A percentile compares a stretch with the other conserved stretches of the same genome.
These are phyloP conservation scores for Achaetomium macrosporum DNA, from an alignment of 2,329 filamentous ascomycete genomes.

Conservation along the genomic window DNA sequence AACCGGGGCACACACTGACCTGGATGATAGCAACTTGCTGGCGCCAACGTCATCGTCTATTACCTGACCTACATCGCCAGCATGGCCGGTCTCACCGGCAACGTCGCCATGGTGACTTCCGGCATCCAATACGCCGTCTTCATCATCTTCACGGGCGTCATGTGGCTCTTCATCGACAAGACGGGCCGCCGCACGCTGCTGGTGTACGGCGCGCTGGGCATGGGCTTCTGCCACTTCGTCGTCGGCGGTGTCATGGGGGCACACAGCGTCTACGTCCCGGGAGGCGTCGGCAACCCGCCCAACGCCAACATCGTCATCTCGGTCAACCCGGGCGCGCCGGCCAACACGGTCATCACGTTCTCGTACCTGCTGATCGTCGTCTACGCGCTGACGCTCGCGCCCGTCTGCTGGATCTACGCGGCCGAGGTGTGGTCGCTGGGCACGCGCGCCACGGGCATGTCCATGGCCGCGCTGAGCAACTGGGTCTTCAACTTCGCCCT, in stretches of 20 bases:
- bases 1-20: too few species aligned
- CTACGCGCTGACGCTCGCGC: conserved; percentile 58
- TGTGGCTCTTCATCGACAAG: conserved; percentile 39
- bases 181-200: conserved; percentile 27
- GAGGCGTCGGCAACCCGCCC: conserved; percentile 28
- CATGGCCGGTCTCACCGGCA: conserved; percentile 50
- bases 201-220: conserved; percentile 22
- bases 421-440: conserved; percentile 59
- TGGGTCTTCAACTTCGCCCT: conserved; percentile 52
- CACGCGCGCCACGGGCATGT: conserved; percentile 55
- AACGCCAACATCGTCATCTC: conserved; percentile 46
- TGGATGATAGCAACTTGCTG: conserved; percentile 47
- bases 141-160: conserved; percentile 38
- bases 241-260: conserved; percentile 40
- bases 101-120: conserved; percentile 40
- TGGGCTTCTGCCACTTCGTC: conserved; percentile 34
- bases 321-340: conserved; percentile 43
- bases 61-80: conserved; percentile 57
- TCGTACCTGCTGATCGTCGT: conserved; percentile 59
- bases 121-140: conserved; percentile 43
- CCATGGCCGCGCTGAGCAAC: conserved; percentile 49
- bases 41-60: conserved; percentile 50
- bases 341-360: conserved; percentile 60
- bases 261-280: conserved; percentile 30
- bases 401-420: conserved; percentile 60